Conservation (phyloP, 2,329 filamentous ascomycete species). For the Curvularia eragrostidis region DNA sequence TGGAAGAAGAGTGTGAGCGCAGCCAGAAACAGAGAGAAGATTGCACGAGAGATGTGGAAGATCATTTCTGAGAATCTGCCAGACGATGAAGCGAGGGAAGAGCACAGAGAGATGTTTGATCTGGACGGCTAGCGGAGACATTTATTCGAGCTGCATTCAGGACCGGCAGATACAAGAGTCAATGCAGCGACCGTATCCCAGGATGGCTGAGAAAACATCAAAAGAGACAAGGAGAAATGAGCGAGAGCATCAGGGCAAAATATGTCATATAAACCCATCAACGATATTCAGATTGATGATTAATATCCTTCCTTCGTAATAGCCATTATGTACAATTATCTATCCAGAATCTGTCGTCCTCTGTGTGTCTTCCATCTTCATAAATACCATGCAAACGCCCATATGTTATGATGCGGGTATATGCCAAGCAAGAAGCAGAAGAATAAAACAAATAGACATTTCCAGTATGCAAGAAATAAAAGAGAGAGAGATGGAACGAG, state of each 20-base stretch:
- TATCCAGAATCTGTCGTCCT: not conserved
- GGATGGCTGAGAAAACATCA: not conserved
- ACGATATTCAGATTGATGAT: not conserved
- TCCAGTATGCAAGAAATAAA: not conserved
- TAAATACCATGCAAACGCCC: conserved; percentile 17
- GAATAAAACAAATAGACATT: not conserved
- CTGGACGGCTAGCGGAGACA: conserved; percentile 39
- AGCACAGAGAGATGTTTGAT: conserved; percentile 57
- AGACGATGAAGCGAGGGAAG: conserved; percentile 55
- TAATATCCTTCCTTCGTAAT: not conserved
- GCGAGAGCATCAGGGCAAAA: not conserved
- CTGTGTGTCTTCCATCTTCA: not conserved
- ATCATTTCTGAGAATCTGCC: conserved; percentile 57
- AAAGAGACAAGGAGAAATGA: not conserved
- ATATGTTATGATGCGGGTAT: conserved; percentile 6
- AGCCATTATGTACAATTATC: not conserved
- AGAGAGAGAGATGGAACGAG: too few species aligned
- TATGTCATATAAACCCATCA: not conserved
- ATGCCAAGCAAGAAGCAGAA: not conserved
- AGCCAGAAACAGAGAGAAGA: conserved; percentile 54
- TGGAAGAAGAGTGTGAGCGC: conserved; percentile 54
- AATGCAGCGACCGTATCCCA: too few species aligned
- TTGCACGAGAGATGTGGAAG: conserved; percentile 60
- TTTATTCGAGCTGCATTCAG: too few species aligned
- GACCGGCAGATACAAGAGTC: too few species aligned